phyloP scores from a whole-genome alignment of 2,329 filamentous ascomycete genomes.

The Tolypocladium inflatum region DNA sequence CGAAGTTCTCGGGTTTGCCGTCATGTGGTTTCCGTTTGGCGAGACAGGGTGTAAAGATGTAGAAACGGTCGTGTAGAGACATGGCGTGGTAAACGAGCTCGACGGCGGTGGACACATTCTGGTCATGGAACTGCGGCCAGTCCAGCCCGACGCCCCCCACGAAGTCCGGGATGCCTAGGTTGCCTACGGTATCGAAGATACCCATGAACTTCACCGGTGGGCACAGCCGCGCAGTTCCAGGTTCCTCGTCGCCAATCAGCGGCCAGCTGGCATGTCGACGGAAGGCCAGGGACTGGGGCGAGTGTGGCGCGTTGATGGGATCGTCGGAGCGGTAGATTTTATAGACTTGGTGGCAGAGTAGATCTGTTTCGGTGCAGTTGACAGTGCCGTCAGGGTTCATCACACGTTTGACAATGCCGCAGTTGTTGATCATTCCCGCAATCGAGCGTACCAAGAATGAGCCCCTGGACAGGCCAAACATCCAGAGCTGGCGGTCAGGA shows the following conservation, averaged over 20 bases:
- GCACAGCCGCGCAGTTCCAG: not conserved
- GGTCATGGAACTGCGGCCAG: not conserved
- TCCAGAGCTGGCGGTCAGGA: slow-evolving; percentile 12
- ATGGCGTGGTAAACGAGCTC: not conserved
- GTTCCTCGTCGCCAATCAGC: not conserved
- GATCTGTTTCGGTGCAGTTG: slow-evolving; percentile 3
- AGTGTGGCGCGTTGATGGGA: slow-evolving; percentile 8
- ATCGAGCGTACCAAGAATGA: slow-evolving; percentile 14
- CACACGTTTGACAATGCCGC: slow-evolving; percentile 12
- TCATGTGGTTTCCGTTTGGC: not conserved
- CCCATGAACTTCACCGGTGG: not conserved
- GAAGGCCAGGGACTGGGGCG: slow-evolving; percentile 7
- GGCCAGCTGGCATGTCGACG: slow-evolving; percentile 1
- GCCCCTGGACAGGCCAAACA: slow-evolving; percentile 17
- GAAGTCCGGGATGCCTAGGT: not conserved
- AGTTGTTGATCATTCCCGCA: slow-evolving; percentile 19
- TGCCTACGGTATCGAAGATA: not conserved
- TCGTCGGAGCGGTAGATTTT: slow-evolving; percentile 11
- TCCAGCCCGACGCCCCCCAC: not conserved
- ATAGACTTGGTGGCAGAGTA: slow-evolving; percentile 8
- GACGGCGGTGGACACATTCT: not conserved
- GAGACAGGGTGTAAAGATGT: not conserved
- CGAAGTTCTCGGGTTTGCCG: not conserved
- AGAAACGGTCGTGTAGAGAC: not conserved
- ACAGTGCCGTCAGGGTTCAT: slow-evolving; percentile 1